These are phyloP conservation scores for Neonectria punicea DNA, from an alignment of 2,329 filamentous ascomycete species.

Conservation along the genomic window DNA sequence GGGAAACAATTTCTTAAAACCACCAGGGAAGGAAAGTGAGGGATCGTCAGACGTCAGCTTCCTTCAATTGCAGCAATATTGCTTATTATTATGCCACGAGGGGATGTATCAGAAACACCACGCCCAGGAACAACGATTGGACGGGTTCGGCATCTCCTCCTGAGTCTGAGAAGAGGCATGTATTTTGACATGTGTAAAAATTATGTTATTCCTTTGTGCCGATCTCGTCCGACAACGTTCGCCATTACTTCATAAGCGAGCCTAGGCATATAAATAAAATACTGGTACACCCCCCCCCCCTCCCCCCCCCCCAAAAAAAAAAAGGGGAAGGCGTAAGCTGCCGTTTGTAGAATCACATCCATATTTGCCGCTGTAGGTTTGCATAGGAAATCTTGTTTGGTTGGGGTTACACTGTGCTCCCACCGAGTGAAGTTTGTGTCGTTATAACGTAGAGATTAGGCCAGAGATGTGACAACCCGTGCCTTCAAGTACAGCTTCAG, in stretches of 20 bases:
- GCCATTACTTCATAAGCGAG: not conserved
- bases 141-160: not conserved
- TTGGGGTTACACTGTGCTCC: not conserved
- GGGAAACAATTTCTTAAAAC: not conserved
- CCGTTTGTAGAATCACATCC: too few relatives aligned
- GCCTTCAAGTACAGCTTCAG: not conserved
- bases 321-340: not conserved
- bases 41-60: not conserved
- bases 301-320: too few relatives aligned
- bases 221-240: not conserved
- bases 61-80: not conserved
- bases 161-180: too few relatives aligned
- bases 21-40: not conserved
- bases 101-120: not conserved
- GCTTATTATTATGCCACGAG: not conserved
- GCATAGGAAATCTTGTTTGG: not conserved
- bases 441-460: not conserved
- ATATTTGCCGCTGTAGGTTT: not conserved
- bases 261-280: not conserved
- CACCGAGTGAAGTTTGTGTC: not conserved
- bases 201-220: not conserved
- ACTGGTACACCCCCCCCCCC: too few relatives aligned
- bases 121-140: not conserved
- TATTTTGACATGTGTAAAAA: not conserved
- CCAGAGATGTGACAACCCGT: not conserved